A percentile compares a stretch with the other conserved stretches of the same genome.
These are phyloP conservation scores for Pugionium dolabratum DNA, from an alignment of 345 rosid species.

Conservation along the genomic window DNA sequence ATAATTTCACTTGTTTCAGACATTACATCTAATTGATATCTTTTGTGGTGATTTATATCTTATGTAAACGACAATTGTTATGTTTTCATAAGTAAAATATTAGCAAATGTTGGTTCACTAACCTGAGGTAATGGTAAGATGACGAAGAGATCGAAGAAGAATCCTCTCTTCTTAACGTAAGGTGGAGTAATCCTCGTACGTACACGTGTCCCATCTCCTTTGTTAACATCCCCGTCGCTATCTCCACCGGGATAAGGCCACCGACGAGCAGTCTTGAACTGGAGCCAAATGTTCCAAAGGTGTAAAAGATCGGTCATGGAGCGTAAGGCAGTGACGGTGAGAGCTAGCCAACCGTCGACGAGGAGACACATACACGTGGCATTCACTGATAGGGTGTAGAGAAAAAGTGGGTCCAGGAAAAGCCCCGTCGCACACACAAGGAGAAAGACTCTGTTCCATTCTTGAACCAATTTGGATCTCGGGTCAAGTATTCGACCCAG, in stretches of 20 bases:
- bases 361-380: constrained; percentile 75
- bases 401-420: constrained; percentile 91
- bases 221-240: constrained; percentile 27
- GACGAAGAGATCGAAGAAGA: constrained; percentile 85
- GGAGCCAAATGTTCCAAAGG: constrained; percentile 89
- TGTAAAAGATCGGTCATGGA: constrained; percentile 90
- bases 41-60: background rate
- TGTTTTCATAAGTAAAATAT: background rate
- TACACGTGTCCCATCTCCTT: constrained; percentile 31
- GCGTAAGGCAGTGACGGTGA: constrained; percentile 86
- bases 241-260: constrained; percentile 37
- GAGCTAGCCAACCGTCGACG: constrained; percentile 91
- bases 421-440: constrained; percentile 81
- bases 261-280: constrained; percentile 57
- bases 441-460: constrained; percentile 88
- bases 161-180: constrained; percentile 63
- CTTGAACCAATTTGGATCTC: constrained; percentile 77
- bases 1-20: background rate
- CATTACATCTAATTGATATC: background rate
- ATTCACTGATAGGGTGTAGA: constrained; percentile 74
- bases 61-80: too few species aligned
- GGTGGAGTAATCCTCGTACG: constrained; percentile 39
- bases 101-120: constrained; percentile 8
- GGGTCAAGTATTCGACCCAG: constrained; percentile 78
- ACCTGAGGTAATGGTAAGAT: constrained; percentile 94